These are phyloP conservation scores for Platanus orientalis DNA, from an alignment of 164 flowering plant species.

Conservation along the genomic window DNA sequence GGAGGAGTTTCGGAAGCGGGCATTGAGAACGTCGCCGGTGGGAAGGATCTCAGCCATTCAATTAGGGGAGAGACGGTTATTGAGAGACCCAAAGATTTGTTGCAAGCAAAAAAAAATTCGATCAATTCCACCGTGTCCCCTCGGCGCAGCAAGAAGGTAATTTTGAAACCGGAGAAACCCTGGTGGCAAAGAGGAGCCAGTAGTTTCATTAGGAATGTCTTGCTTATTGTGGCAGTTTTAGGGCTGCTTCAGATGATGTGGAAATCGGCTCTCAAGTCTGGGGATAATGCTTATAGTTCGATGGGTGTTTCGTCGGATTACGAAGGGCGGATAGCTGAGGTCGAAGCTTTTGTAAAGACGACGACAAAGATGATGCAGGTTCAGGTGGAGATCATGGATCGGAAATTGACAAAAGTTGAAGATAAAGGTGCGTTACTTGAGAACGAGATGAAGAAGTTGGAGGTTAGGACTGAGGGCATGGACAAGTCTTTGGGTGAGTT, in stretches of 20 bases:
- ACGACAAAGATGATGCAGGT: slow-evolving; percentile 63
- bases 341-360: slow-evolving; percentile 55
- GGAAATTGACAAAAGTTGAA: slow-evolving; percentile 27
- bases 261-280: slow-evolving; percentile 23
- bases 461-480: slow-evolving; percentile 23
- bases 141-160: slow-evolving; percentile 31
- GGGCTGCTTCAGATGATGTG: slow-evolving; percentile 48
- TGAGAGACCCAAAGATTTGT: slow-evolving; percentile 37
- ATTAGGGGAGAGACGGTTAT: slow-evolving; percentile 42
- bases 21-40: slow-evolving; percentile 9
- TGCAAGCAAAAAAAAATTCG: slow-evolving; percentile 22
- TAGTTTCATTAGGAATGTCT: slow-evolving; percentile 46
- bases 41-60: slow-evolving; percentile 50
- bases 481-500: slow-evolving; percentile 32
- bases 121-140: slow-evolving; percentile 27
- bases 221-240: slow-evolving; percentile 19
- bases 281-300: slow-evolving; percentile 8
- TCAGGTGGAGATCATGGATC: slow-evolving; percentile 51
- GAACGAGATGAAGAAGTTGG: slow-evolving; percentile 34
- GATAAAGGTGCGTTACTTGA: slow-evolving; percentile 15
- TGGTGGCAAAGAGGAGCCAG: slow-evolving; percentile 59
- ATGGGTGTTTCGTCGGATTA: slow-evolving; percentile 33
- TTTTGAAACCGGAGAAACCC: slow-evolving; percentile 38
- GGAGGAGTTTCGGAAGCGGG: slow-evolving; percentile 16
- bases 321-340: slow-evolving; percentile 52